phyloP scores from a whole-genome alignment of 2,329 filamentous ascomycete genomes.

The Chaetomium sp. region DNA sequence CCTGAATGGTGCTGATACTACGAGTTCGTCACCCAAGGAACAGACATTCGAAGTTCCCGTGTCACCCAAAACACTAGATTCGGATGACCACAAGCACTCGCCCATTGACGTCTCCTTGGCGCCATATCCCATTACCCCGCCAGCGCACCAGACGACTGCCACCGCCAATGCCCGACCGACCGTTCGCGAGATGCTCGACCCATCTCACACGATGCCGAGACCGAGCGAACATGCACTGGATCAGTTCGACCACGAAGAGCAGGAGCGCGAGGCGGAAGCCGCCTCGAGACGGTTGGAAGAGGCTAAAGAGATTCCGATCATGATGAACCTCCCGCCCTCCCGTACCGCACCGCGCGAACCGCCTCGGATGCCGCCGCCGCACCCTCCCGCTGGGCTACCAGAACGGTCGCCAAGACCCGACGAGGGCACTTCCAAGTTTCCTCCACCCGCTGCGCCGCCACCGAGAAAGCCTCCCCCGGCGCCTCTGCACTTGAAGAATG shows the following conservation, averaged over 20 bases:
- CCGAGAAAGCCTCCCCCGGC: constrained; percentile 82
- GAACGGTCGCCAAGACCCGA: constrained; percentile 50
- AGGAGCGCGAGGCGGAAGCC: constrained; percentile 52
- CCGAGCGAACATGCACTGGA: constrained; percentile 61
- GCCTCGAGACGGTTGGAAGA: constrained; percentile 51
- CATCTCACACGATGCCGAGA: constrained; percentile 61
- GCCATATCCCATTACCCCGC: constrained; percentile 67
- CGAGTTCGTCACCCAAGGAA: constrained; percentile 38
- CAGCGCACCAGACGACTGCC: constrained; percentile 52
- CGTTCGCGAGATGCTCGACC: constrained; percentile 56
- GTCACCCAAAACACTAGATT: constrained; percentile 52
- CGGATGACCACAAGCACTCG: constrained; percentile 56
- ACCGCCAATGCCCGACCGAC: constrained; percentile 44
- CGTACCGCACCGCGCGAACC: constrained; percentile 57
- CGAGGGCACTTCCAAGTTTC: constrained; percentile 53
- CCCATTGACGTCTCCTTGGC: constrained; percentile 62
- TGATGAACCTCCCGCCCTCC: constrained; percentile 57
- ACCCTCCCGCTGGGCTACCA: constrained; percentile 47
- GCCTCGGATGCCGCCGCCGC: constrained; percentile 56
- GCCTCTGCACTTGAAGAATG: constrained; percentile 70
- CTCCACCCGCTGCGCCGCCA: constrained; percentile 58
- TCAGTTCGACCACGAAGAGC: constrained; percentile 57
- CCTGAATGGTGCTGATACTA: constrained; percentile 29
- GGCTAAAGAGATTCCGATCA: constrained; percentile 53
- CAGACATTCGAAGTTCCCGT: constrained; percentile 44